Percentiles rank a stretch among this genome's conserved stretches.
Conservation (phyloP, 441 rosid genomes). For the Adansonia gregorii region DNA sequence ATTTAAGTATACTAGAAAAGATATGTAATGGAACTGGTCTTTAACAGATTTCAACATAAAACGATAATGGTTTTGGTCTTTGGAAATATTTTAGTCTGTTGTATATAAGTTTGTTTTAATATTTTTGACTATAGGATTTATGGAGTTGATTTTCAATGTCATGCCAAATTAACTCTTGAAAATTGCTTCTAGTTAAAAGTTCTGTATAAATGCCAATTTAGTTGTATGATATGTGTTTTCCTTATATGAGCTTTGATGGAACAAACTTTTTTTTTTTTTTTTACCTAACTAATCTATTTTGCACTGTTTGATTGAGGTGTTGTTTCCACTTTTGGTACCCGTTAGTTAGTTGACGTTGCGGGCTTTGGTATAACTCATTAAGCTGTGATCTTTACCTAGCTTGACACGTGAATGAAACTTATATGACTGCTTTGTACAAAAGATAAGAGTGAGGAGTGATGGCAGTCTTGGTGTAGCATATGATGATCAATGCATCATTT, state of each 20-base stretch:
- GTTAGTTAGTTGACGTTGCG: background rate
- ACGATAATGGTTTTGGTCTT: background rate
- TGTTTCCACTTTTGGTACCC: background rate
- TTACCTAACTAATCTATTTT: background rate
- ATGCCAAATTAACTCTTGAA: background rate
- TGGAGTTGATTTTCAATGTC: background rate
- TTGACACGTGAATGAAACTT: background rate
- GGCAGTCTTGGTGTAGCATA: conserved; percentile 14
- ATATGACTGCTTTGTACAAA: background rate
- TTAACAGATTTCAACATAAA: background rate
- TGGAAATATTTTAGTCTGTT: background rate
- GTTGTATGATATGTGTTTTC: conserved; percentile 10
- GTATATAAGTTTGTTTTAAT: conserved; percentile 2
- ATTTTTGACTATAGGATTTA: background rate
- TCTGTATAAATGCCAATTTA: conserved; percentile 5
- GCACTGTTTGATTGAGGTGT: background rate
- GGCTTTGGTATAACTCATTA: background rate
- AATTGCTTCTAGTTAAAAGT: background rate
- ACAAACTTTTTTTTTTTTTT: background rate
- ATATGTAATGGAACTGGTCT: background rate
- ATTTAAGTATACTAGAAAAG: background rate
- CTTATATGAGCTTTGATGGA: conserved; percentile 14
- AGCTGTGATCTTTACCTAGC: background rate
- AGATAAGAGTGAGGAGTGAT: conserved; percentile 12
- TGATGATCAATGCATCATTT: background rate